Evolutionary conservation across 164 flowering plant genomes (phyloP), one percentile per base, ranked within the genome.

Genomic region (Warburgia ugandensis): DNA sequence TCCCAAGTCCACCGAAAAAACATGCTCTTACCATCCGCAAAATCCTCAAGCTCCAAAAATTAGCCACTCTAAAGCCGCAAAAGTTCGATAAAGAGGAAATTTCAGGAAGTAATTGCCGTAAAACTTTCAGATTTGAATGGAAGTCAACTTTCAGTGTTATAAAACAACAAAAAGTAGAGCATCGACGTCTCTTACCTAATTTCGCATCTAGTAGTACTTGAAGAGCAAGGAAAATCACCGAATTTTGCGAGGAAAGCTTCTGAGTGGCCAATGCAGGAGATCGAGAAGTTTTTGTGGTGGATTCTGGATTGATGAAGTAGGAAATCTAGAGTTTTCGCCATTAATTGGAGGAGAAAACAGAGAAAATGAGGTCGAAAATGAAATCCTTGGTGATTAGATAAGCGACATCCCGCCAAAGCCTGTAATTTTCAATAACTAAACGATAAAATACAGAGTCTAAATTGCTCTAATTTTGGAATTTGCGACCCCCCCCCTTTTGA

Each of bases 391-490:
- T 3, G 58, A 51, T 45, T 36, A 63, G n/a, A 45, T 41, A 57
- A 58, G 53, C 27, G 45, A 53, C 44, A 48, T 56, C 62, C 62
- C 67, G 67, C 67, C 67, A 58, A 63, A 63, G 54, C 54, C 53
- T 46, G 62, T 56, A 25, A 40, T 57, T 57, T 36, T 32, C 67
- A 20, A 32, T 63, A 46, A 63, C 41, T 21, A 47, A 47, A 41
- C 45, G 6, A 3, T 7, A 14, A 41, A 6, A 14, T 19, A 19
- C 14, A 19, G 16, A 16, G n/a, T n/a, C n/a, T n/a, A n/a, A n/a
- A n/a, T n/a, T n/a, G n/a, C n/a, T n/a, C n/a, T n/a, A n/a, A n/a
- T n/a, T n/a, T n/a, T n/a, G n/a, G n/a, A n/a, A n/a, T 31, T 31
- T 31, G n/a, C n/a, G n/a, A n/a, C n/a, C 39, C 39, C 16, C 39